These are phyloP conservation scores for Gloeostereum incarnatum DNA, from an alignment of 768 basidiomycete species.

Conservation along the genomic window DNA sequence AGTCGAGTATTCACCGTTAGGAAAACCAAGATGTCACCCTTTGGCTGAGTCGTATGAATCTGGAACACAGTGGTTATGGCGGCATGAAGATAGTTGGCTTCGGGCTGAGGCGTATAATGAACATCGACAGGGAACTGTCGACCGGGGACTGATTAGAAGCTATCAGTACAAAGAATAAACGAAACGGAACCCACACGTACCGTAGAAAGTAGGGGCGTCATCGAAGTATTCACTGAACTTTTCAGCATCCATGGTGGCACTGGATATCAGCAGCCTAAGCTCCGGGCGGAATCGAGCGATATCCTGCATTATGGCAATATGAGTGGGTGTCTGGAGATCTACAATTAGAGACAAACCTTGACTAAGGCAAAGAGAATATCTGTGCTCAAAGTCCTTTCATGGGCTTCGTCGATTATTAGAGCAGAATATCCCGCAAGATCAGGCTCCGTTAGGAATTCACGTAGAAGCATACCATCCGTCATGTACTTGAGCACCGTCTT, in stretches of 20 bases:
- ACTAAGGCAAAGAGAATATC: conserved; percentile 98
- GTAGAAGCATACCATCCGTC: conserved; percentile 98
- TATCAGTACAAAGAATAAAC: conserved; percentile 8
- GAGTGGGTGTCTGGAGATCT: conserved; percentile 12
- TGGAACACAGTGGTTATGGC: conserved; percentile 99
- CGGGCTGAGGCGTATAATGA: conserved; percentile 97
- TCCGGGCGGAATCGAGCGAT: conserved; percentile 96
- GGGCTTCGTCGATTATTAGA: conserved; percentile 97
- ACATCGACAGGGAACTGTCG: conserved; percentile 97
- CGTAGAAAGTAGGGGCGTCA: conserved; percentile 88
- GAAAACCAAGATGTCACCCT: conserved; percentile 96
- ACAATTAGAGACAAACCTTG: conserved; percentile 60
- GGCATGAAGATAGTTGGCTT: conserved; percentile 98
- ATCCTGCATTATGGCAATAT: conserved; percentile 51
- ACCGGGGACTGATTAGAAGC: conserved; percentile 68
- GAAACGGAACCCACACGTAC: conserved; percentile 29
- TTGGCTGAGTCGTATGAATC: conserved; percentile 97
- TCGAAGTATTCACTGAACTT: conserved; percentile 99
- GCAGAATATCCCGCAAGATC: conserved; percentile 92
- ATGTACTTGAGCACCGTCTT: conserved; percentile 99
- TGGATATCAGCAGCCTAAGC: conserved; percentile 86
- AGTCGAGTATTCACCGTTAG: conserved; percentile 57
- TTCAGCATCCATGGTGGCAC: conserved; percentile 95
- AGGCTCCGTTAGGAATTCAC: conserved; percentile 97
- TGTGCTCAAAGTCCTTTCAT: conserved; percentile 95